Conservation (phyloP, 495 filamentous ascomycete species). For the Ramalina intermedia region DNA sequence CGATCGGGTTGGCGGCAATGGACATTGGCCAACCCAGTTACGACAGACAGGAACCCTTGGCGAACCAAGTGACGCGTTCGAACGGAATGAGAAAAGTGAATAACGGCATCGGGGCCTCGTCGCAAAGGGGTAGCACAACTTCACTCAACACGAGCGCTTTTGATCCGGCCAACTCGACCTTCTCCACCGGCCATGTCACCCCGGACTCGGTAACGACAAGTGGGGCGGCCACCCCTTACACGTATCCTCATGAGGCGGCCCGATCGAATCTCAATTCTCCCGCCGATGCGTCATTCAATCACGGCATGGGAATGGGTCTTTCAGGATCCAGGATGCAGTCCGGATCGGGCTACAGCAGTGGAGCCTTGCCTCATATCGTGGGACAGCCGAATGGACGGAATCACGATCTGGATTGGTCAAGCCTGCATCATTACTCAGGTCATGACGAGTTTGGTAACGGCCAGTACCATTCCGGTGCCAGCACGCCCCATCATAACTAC, state of each 20-base stretch:
- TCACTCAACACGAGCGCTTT: constrained; percentile 4
- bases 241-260: constrained; percentile 8
- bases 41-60: constrained; percentile 6
- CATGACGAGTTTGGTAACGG: constrained; percentile 10
- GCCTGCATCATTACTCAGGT: background rate
- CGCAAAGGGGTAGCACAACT: constrained; percentile 6
- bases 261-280: constrained; percentile 7
- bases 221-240: constrained; percentile 16
- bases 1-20: constrained; percentile 29
- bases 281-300: background rate
- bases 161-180: constrained; percentile 4
- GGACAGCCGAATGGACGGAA: constrained; percentile 3
- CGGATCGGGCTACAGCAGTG: constrained; percentile 5
- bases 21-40: constrained; percentile 27
- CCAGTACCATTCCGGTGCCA: constrained; percentile 8
- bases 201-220: constrained; percentile 15
- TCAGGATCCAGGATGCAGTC: background rate
- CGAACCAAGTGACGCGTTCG: constrained; percentile 39
- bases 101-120: constrained; percentile 19
- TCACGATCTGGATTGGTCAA: constrained; percentile 9
- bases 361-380: constrained; percentile 13
- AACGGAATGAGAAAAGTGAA: constrained; percentile 41
- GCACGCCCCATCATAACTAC: constrained; percentile 8
- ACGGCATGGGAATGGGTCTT: background rate
- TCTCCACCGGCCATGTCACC: constrained; percentile 12